A percentile compares a stretch with the other conserved stretches of the same genome.
Conservation (phyloP, 2,329 filamentous ascomycete genomes). For the Pseudocercospora eumusae region DNA sequence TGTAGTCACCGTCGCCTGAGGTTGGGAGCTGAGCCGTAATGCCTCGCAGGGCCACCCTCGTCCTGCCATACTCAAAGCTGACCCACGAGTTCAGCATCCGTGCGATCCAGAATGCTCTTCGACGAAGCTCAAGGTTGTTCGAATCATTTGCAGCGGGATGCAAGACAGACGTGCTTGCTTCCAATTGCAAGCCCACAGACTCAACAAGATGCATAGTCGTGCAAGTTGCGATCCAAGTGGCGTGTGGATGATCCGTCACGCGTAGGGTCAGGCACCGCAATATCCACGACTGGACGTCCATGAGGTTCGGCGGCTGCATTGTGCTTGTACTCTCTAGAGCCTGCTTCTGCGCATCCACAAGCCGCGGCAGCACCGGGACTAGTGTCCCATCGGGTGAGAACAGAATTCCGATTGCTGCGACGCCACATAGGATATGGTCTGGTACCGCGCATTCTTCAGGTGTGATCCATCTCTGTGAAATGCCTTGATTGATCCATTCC, state of each 20-base stretch:
- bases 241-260: slow-evolving; percentile 56
- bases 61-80: slow-evolving; percentile 60
- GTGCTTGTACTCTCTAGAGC: slow-evolving; percentile 47
- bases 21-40: slow-evolving; percentile 48
- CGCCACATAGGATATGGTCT: slow-evolving; percentile 51
- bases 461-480: slow-evolving; percentile 32
- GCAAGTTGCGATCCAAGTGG: slow-evolving; percentile 60
- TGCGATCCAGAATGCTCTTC: slow-evolving; percentile 50
- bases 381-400: slow-evolving; percentile 43
- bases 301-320: slow-evolving; percentile 43
- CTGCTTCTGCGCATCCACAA: slow-evolving; percentile 45
- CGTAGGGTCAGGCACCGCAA: slow-evolving; percentile 58
- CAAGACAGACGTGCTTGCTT: slow-evolving; percentile 38
- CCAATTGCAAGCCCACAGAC: slow-evolving; percentile 53
- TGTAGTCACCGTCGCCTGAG: slow-evolving; percentile 45
- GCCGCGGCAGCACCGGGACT: slow-evolving; percentile 23
- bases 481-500: slow-evolving; percentile 31
- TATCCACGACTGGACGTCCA: slow-evolving; percentile 54
- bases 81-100: slow-evolving; percentile 62
- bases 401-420: slow-evolving; percentile 57
- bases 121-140: slow-evolving; percentile 33
- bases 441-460: slow-evolving; percentile 31
- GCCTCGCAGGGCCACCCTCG: slow-evolving; percentile 53
- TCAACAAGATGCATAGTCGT: slow-evolving; percentile 61
- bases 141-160: slow-evolving; percentile 30